These are phyloP conservation scores for Termitomyces sp. DNA, from an alignment of 768 basidiomycete genomes.

Conservation along the genomic window DNA sequence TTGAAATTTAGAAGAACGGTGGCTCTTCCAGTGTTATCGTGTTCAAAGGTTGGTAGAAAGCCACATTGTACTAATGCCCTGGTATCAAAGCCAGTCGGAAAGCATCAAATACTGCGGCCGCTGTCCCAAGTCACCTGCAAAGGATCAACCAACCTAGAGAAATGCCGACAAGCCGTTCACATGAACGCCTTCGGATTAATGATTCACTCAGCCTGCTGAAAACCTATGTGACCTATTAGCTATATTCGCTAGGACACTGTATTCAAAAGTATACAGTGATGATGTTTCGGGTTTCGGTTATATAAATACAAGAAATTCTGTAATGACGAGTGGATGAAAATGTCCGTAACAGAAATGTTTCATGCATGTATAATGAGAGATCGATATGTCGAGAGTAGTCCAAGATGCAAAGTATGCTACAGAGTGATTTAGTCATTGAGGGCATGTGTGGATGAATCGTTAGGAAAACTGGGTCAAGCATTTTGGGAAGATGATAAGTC, in stretches of 20 bases:
- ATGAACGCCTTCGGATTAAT: neutral
- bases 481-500: neutral
- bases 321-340: neutral
- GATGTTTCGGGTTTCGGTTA: neutral
- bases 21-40: neutral
- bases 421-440: neutral
- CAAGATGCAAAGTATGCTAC: neutral
- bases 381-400: neutral
- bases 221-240: no score
- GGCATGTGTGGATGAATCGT: neutral
- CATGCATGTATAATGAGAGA: neutral
- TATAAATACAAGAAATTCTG: neutral
- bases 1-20: neutral
- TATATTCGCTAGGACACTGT: no score
- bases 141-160: neutral
- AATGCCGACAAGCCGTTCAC: neutral
- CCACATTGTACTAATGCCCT: neutral
- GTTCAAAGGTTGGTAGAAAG: neutral
- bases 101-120: neutral
- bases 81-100: neutral
- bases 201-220: no score
- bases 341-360: neutral
- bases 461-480: neutral
- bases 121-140: neutral
- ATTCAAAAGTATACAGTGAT: neutral